Percentiles rank a stretch among this genome's conserved stretches.
Conservation (phyloP, 2,329 filamentous ascomycete genomes). For the Aschersonia sp. region DNA sequence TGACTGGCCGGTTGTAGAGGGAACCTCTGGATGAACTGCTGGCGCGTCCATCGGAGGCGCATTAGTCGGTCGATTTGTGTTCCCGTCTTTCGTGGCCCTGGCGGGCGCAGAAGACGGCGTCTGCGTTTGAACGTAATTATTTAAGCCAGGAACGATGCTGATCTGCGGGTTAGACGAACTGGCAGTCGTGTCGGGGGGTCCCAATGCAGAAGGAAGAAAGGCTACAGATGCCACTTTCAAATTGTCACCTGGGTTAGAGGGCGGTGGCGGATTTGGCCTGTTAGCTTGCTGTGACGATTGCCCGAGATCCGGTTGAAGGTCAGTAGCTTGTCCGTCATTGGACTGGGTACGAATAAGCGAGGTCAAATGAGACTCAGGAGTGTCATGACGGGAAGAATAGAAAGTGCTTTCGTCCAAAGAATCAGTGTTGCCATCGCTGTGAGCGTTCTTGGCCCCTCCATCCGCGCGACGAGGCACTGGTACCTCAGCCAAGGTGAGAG, state of each 20-base stretch:
- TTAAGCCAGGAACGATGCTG: constrained; percentile 17
- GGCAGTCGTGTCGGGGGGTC: constrained; percentile 2
- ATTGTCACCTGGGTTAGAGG: neutral
- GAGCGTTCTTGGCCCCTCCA: constrained; percentile 39
- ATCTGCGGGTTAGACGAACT: constrained; percentile 6
- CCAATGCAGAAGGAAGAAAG: neutral
- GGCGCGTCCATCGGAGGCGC: constrained; percentile 15
- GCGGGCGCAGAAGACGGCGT: constrained; percentile 3
- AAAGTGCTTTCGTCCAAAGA: constrained; percentile 90
- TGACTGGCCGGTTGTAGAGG: constrained; percentile 6
- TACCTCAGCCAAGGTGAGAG: constrained; percentile 56
- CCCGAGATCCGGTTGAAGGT: constrained; percentile 6
- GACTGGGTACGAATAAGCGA: constrained; percentile 32
- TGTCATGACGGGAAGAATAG: constrained; percentile 89
- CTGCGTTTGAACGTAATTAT: constrained; percentile 10
- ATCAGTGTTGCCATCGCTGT: constrained; percentile 48
- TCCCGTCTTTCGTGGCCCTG: constrained; percentile 19
- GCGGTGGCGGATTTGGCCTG: neutral
- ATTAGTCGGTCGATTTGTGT: constrained; percentile 27
- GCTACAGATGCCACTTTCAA: neutral
- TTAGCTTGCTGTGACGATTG: neutral
- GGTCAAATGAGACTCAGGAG: constrained; percentile 40
- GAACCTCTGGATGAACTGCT: constrained; percentile 7
- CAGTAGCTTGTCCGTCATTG: constrained; percentile 14
- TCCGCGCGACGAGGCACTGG: constrained; percentile 44